phyloP scores from a whole-genome alignment of 352 stramenopile species.

The Globisporangium carolinianum region DNA sequence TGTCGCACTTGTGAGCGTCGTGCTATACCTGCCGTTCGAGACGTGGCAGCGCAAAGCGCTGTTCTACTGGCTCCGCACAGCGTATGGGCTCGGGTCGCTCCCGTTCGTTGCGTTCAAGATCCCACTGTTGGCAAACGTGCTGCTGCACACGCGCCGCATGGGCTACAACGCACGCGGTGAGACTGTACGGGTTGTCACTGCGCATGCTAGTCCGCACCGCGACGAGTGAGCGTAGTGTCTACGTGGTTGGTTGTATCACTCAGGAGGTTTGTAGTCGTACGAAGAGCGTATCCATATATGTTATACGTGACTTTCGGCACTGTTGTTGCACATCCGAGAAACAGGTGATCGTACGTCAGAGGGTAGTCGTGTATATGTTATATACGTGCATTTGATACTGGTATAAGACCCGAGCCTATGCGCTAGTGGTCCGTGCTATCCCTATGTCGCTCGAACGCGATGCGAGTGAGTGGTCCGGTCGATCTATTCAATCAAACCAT shows the following conservation, averaged over 20 bases:
- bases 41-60: slow-evolving; percentile 74
- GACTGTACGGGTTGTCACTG: slow-evolving; percentile 45
- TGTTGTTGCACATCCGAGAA: too few species aligned
- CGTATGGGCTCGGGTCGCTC: slow-evolving; percentile 81
- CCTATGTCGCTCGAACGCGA: too few species aligned
- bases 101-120: slow-evolving; percentile 88
- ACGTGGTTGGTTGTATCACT: background rate
- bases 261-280: too few species aligned
- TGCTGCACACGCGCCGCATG: slow-evolving; percentile 82
- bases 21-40: slow-evolving; percentile 63
- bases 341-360: too few species aligned
- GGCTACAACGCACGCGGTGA: slow-evolving; percentile 80
- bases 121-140: slow-evolving; percentile 69
- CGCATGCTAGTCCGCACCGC: background rate
- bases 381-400: too few species aligned
- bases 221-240: background rate
- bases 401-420: too few species aligned
- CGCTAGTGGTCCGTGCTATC: too few species aligned
- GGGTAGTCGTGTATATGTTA: too few species aligned
- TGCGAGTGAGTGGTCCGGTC: too few species aligned
- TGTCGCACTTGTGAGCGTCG: slow-evolving; percentile 44
- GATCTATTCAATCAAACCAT: slow-evolving; percentile 24
- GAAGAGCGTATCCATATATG: too few species aligned
- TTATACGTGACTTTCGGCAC: too few species aligned
- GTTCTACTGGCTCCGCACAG: slow-evolving; percentile 85